Evolutionary conservation across 202 grass and related monocot genomes (phyloP).

Genomic region (Dendrocalamus latiflorus): DNA sequence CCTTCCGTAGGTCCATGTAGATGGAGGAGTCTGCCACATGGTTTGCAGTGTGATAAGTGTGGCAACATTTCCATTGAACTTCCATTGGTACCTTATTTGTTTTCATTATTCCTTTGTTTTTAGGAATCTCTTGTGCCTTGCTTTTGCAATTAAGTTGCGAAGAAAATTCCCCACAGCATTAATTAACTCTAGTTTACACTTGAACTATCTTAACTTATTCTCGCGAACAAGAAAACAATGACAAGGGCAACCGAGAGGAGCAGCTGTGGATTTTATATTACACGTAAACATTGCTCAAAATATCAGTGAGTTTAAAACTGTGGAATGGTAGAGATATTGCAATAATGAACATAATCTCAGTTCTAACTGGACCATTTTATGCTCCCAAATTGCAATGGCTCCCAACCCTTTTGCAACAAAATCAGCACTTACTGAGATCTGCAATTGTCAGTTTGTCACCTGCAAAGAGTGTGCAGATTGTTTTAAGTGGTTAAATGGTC

Average conservation of each 20-base stretch:
- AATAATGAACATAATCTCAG: neutral
- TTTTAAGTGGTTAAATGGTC: neutral
- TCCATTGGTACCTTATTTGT: conserved; percentile 26
- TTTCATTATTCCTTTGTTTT: conserved; percentile 13
- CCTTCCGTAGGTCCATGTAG: conserved; percentile 53
- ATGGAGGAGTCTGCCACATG: conserved; percentile 53
- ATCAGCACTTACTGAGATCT: neutral
- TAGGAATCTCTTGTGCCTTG: neutral
- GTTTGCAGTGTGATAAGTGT: conserved; percentile 54
- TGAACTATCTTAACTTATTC: neutral
- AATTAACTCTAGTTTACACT: neutral
- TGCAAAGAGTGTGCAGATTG: neutral
- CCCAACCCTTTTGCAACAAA: neutral
- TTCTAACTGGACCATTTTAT: neutral
- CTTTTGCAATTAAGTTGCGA: neutral
- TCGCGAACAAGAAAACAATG: neutral
- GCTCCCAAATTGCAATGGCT: neutral
- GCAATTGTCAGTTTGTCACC: neutral
- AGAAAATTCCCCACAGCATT: neutral
- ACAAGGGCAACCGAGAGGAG: neutral
- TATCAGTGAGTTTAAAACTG: neutral
- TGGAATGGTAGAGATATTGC: neutral
- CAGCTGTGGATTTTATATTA: neutral
- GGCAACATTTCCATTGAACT: conserved; percentile 45
- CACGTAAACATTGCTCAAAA: neutral